These are phyloP conservation scores for Sicyos baderoa DNA, from an alignment of 306 rosid genomes.

Conservation along the genomic window DNA sequence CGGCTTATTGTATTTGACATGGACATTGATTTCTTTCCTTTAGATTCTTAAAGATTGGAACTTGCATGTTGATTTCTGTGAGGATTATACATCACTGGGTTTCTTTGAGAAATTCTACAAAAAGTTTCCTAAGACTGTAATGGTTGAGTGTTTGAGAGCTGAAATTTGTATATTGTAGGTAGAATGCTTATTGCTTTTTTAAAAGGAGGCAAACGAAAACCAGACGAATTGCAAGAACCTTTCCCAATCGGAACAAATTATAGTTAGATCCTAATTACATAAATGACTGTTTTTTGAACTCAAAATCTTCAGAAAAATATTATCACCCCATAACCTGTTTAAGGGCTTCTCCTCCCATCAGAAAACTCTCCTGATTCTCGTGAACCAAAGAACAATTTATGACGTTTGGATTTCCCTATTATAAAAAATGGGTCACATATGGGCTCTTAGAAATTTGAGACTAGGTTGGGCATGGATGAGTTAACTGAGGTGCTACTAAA, in stretches of 20 bases:
- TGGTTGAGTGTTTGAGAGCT: background rate
- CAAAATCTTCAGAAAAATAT: background rate
- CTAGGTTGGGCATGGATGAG: background rate
- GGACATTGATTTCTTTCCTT: background rate
- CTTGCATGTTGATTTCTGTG: background rate
- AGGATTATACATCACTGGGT: background rate
- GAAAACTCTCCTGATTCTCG: background rate
- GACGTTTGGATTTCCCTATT: background rate
- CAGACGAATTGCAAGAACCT: background rate
- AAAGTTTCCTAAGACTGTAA: background rate
- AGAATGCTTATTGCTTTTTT: background rate
- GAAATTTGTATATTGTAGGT: constrained; percentile 1
- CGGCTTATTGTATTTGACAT: background rate
- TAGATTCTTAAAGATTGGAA: background rate
- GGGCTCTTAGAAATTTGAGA: background rate
- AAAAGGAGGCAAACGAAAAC: background rate
- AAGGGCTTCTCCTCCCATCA: background rate
- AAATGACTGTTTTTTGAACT: background rate
- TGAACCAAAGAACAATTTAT: background rate
- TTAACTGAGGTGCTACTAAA: background rate
- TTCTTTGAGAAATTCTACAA: background rate
- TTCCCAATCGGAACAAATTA: background rate
- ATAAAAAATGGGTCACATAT: background rate
- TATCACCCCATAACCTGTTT: background rate
- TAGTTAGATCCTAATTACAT: background rate